These are phyloP conservation scores for Pilaira anomala DNA, from an alignment of 192 early-diverging fungal species.

Conservation along the genomic window DNA sequence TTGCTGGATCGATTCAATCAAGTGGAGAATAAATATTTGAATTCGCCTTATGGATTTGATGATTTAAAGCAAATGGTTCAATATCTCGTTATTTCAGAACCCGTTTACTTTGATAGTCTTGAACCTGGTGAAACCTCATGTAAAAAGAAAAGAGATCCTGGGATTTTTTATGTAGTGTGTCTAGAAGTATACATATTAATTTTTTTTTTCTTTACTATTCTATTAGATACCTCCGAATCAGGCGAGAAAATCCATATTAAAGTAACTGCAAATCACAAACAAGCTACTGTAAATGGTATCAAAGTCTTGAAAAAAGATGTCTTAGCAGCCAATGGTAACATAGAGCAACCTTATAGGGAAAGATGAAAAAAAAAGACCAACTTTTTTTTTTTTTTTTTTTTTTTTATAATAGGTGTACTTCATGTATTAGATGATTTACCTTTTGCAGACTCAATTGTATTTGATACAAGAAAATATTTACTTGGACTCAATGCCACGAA, in stretches of 20 bases:
- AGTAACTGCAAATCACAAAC: background rate
- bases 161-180: conserved; percentile 9
- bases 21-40: conserved; percentile 31
- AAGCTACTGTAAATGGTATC: conserved; percentile 17
- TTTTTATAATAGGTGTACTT: conserved; percentile 43
- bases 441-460: conserved; percentile 42
- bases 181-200: background rate
- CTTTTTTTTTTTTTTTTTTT: too few species aligned
- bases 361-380: too few species aligned
- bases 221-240: conserved; percentile 3
- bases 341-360: conserved; percentile 11
- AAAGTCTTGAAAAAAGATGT: conserved; percentile 11
- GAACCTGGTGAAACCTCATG: conserved; percentile 2
- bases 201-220: background rate
- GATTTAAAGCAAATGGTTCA: conserved; percentile 38
- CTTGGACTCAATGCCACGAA: conserved; percentile 64
- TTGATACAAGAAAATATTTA: conserved; percentile 64
- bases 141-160: too few species aligned
- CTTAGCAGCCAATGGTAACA: conserved; percentile 35
- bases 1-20: conserved; percentile 34
- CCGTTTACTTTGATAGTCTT: conserved; percentile 37
- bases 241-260: conserved; percentile 10
- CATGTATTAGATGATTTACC: conserved; percentile 30
- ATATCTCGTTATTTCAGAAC: conserved; percentile 38
- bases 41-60: conserved; percentile 34